These are phyloP conservation scores for Epicoccum nigrum DNA, from an alignment of 2,329 filamentous ascomycete species.

Conservation along the genomic window DNA sequence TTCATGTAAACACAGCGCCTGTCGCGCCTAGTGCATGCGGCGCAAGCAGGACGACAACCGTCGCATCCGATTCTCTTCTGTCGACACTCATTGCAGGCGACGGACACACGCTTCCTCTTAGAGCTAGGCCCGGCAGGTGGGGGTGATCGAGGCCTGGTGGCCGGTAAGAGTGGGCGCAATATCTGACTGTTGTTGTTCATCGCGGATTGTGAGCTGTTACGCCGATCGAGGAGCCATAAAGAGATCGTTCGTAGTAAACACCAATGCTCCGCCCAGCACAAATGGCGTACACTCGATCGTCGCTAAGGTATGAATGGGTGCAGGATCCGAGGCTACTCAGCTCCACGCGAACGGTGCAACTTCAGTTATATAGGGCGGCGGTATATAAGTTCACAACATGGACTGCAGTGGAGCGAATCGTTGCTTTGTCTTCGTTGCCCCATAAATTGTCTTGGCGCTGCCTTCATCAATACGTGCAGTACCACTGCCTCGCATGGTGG, in stretches of 20 bases:
- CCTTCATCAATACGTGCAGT: too few relatives aligned
- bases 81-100: slow-evolving; percentile 21
- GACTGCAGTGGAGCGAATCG: neutral
- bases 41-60: slow-evolving; percentile 13
- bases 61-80: slow-evolving; percentile 20
- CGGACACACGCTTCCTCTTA: slow-evolving; percentile 20
- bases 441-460: neutral
- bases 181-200: slow-evolving; percentile 14
- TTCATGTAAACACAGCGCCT: slow-evolving; percentile 20
- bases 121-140: slow-evolving; percentile 5
- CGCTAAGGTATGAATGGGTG: slow-evolving; percentile 3
- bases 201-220: slow-evolving; percentile 5
- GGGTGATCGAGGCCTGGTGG: slow-evolving; percentile 17
- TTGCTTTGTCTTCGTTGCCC: slow-evolving; percentile 8
- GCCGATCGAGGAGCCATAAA: slow-evolving; percentile 5
- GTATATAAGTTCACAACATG: slow-evolving; percentile 6
- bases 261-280: too few relatives aligned
- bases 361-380: neutral
- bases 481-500: slow-evolving; percentile 5
- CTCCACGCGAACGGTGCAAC: slow-evolving; percentile 4
- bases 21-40: slow-evolving; percentile 16
- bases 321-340: neutral
- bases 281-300: too few relatives aligned
- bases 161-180: slow-evolving; percentile 13
- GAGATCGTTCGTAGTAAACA: slow-evolving; percentile 2